Percentiles rank a stretch among this genome's conserved stretches.
Conservation (phyloP, 202 grass and related monocot species). For the Panicum hallii region DNA sequence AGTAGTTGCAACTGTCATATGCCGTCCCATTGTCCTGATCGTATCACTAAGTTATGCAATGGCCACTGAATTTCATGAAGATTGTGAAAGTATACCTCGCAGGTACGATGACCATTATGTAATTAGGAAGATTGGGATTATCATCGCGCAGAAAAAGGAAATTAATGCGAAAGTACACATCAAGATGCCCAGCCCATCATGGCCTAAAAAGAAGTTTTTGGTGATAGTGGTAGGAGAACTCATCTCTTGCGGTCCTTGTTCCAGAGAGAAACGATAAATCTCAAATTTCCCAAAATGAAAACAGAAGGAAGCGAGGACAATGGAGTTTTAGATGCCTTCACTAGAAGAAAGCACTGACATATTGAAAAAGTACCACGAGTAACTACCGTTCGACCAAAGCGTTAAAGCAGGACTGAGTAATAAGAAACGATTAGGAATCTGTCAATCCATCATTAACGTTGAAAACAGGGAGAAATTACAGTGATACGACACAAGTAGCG, state of each 20-base stretch:
- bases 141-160: neutral
- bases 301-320: neutral
- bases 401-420: neutral
- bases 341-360: conserved; percentile 21
- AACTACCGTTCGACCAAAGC: neutral
- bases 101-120: neutral
- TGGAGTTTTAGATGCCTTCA: conserved; percentile 42
- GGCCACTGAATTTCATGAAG: neutral
- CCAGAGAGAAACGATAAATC: neutral
- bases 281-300: neutral
- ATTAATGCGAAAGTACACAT: neutral
- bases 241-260: neutral
- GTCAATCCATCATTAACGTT: conserved; percentile 36
- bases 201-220: neutral
- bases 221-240: neutral
- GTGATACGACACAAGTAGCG: neutral
- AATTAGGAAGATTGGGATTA: neutral
- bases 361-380: neutral
- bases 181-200: neutral
- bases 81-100: neutral
- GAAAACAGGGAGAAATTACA: conserved; percentile 6
- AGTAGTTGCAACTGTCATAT: neutral
- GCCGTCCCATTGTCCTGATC: neutral
- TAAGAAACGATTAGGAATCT: neutral
- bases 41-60: neutral